phyloP scores from a whole-genome alignment of 2,329 filamentous ascomycete species.

The Aureobasidium vineae region DNA sequence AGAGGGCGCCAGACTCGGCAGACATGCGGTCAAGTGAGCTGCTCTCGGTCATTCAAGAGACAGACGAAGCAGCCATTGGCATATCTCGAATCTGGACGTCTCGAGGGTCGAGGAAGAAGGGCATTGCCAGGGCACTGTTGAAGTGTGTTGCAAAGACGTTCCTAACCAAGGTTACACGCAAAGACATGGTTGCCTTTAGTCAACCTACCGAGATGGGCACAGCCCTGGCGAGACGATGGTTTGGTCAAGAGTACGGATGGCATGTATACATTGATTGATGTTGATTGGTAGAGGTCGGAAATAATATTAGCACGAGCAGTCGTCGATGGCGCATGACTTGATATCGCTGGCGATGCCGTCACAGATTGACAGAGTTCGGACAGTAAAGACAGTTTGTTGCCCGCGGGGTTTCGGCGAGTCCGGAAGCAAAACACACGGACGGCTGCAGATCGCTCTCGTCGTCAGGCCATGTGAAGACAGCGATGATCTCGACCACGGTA shows the following conservation, averaged over 20 bases:
- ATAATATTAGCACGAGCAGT: not conserved
- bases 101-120: constrained; percentile 54
- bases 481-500: constrained; percentile 8
- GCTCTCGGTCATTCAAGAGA: constrained; percentile 47
- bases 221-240: constrained; percentile 58
- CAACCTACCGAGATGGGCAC: constrained; percentile 64
- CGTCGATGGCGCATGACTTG: constrained; percentile 12
- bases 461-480: not conserved
- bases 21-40: not conserved
- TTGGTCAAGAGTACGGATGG: constrained; percentile 56
- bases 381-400: not conserved
- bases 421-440: constrained; percentile 5
- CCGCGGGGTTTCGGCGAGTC: not conserved
- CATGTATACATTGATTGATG: constrained; percentile 57
- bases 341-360: constrained; percentile 6
- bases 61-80: constrained; percentile 54
- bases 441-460: not conserved
- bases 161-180: constrained; percentile 55
- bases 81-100: constrained; percentile 67
- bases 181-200: constrained; percentile 60
- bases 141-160: constrained; percentile 57
- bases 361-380: not conserved
- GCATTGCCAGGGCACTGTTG: constrained; percentile 58
- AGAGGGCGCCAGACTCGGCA: not conserved
- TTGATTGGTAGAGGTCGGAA: not conserved